Evolutionary conservation across 2,329 filamentous ascomycete species (phyloP).

Genomic region (Lasiodiplodia gonubiensis): DNA sequence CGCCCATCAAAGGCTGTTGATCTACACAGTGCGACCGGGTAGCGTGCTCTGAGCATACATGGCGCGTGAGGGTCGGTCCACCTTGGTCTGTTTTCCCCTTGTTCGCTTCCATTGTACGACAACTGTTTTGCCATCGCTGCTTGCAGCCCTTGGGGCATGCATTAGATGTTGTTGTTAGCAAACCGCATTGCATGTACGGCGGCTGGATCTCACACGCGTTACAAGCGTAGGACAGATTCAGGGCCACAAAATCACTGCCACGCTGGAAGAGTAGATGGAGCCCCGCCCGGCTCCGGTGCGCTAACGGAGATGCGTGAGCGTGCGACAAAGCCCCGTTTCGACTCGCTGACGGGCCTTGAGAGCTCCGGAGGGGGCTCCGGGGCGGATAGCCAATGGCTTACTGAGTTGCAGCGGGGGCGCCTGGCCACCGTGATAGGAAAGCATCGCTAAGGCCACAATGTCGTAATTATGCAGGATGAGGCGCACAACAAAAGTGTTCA

Average conservation of each 20-base stretch:
- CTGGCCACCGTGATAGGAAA: not conserved
- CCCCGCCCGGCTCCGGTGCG: not conserved
- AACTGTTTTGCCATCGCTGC: not conserved
- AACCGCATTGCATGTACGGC: not conserved
- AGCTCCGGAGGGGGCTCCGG: not conserved
- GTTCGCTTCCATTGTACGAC: not conserved
- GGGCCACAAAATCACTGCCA: slow-evolving; percentile 10
- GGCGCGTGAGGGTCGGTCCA: not conserved
- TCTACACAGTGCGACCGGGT: not conserved
- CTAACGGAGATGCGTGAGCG: not conserved
- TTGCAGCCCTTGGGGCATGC: not conserved
- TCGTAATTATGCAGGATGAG: not conserved
- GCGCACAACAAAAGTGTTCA: not conserved
- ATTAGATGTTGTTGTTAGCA: not conserved
- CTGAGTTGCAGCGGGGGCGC: too few relatives aligned
- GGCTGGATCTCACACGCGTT: not conserved
- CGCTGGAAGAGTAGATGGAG: not conserved
- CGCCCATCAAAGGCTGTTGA: not conserved
- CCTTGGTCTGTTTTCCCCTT: not conserved
- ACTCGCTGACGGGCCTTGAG: not conserved
- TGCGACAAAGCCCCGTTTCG: not conserved
- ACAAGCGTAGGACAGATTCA: not conserved
- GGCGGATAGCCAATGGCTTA: not conserved
- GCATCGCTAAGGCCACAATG: not conserved
- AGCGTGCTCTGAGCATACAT: not conserved